Base-by-base conservation (phyloP, 108 stramenopile genomes). In the Parietichytrium sp. region DNA sequence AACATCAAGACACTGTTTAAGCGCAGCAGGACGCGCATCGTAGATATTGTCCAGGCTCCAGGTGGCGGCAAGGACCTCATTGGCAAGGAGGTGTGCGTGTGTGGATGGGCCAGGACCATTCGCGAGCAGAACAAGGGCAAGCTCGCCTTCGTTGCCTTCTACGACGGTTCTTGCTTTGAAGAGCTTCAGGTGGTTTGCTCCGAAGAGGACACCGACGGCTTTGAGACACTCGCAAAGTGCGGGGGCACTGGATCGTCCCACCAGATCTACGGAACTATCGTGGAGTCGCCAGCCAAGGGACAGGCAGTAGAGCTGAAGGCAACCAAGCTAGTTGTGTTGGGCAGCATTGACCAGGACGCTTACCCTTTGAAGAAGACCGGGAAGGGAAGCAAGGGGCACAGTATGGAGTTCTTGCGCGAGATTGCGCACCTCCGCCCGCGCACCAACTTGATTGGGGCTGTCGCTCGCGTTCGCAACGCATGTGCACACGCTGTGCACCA, bases 401-500 rank as follows among this genome's bases (percentile, higher is more conserved):
- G 89, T 25, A 54, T 93, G 20, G 94, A 94, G 87, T 84, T 86
- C 84, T 87, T 93, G 78, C 85, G 94, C 10, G 80, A 90, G 48
- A 80, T 87, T 47, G 93, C 93, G 42, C 94, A 94, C 85, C 84
- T 94, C 72, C 88, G 94, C 3, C 88, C 92, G 16, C 87, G 93
- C 48, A 82, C 91, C 50, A 85, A 86, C 55, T 72, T 92, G n/a
- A 86, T 85, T 77, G 82, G 84, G 23, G 91, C 92, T 26, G 92
- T 89, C 51, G 90, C 92, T 85, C 91, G 93, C 48, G 86, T 94
- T 77, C 94, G 94, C 26, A 90, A 93, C 80, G 90, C 90, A 51
- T 91, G 91, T 88, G 92, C 93, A 33, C 93, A 86, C 55, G 93
- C 94, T 36, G 93, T 92, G 15, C 94, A 94, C 88, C 86, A 90